phyloP scores from a whole-genome alignment of 177 flowering plant species.

The Tripterygium wilfordii region DNA sequence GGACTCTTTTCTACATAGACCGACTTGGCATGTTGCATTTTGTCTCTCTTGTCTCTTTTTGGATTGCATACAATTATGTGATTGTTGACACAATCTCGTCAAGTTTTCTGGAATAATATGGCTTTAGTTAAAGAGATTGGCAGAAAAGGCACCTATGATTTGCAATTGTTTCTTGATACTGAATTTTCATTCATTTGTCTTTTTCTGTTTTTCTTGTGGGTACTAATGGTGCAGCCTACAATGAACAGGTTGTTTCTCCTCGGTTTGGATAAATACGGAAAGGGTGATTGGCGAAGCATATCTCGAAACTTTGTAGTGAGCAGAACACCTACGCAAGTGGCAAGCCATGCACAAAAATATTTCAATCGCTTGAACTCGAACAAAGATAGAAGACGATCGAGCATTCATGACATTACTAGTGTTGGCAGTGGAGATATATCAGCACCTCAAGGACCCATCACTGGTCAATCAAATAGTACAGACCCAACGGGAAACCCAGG shows the following conservation, averaged over 20 bases:
- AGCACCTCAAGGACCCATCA: conserved; percentile 68
- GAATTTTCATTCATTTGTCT: not conserved
- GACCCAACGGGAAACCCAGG: conserved; percentile 33
- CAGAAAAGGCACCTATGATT: too few species aligned
- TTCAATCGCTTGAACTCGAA: conserved; percentile 88
- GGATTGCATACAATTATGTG: too few species aligned
- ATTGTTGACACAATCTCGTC: too few species aligned
- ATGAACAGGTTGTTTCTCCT: conserved; percentile 69
- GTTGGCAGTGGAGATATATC: conserved; percentile 52
- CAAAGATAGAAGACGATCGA: conserved; percentile 83
- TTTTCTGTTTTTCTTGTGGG: not conserved
- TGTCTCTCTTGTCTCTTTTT: too few species aligned
- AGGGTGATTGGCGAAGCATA: conserved; percentile 95
- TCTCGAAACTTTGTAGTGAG: conserved; percentile 85
- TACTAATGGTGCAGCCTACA: not conserved
- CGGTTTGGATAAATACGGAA: conserved; percentile 87
- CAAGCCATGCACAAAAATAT: conserved; percentile 92
- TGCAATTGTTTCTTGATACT: too few species aligned
- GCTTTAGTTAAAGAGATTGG: too few species aligned
- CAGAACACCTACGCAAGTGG: conserved; percentile 90
- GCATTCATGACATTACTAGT: conserved; percentile 89
- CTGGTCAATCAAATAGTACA: conserved; percentile 59
- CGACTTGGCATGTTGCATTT: too few species aligned
- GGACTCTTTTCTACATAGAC: too few species aligned
- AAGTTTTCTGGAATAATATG: too few species aligned